Base-by-base conservation (phyloP, 2,329 filamentous ascomycete genomes). In the Epichloe sibirici region DNA sequence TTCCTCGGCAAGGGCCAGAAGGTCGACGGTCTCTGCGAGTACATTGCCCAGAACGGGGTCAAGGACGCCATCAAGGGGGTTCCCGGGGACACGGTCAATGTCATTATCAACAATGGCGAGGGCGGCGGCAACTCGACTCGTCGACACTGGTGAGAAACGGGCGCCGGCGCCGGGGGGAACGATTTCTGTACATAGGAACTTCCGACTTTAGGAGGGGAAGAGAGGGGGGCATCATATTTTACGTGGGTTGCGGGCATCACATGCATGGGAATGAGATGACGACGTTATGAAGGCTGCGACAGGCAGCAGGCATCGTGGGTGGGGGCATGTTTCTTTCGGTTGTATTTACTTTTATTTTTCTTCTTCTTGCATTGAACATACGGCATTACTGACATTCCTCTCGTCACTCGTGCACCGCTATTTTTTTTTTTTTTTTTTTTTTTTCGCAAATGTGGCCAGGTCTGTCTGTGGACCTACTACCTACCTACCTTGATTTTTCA, bases 41-140 rank as follows among this genome's bases (percentile, higher is more conserved):
- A 73, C 58, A 72, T 82, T 57, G 62, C 66, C 57, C 60, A 63
- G 48, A 67, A 74, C 35, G 66, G 70, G 39, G 67, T 67, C 53
- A 69, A 66, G 56, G 67, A 67, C 52, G 67, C 70, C 57, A 65
- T 76, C 51, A 65, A 65, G 42, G 63, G 62, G 55, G 56, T 76
- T 2, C 69, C 68, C 49, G 65, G 59, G 55, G 67, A 71, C 56
- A 78, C 74, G 50, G 59, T 63, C 59, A 81, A 82, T 70, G 60
- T 69, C 53, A 69, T 83, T 50, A 76, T 74, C 53, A 81, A 77
- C 68, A 82, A 82, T 67, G 75, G 75, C 55, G 48, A 34, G 38
- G 34, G 43, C 21, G 1, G 31, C 50, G 15, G 17, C 6, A 39
- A 48, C 46, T 39, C 17, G 6, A 46, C 44, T 13, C 28, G 25